A percentile compares a stretch with the other conserved stretches of the same genome.
These are phyloP conservation scores for Serendipita sp. DNA, from an alignment of 768 basidiomycete genomes.

Conservation along the genomic window DNA sequence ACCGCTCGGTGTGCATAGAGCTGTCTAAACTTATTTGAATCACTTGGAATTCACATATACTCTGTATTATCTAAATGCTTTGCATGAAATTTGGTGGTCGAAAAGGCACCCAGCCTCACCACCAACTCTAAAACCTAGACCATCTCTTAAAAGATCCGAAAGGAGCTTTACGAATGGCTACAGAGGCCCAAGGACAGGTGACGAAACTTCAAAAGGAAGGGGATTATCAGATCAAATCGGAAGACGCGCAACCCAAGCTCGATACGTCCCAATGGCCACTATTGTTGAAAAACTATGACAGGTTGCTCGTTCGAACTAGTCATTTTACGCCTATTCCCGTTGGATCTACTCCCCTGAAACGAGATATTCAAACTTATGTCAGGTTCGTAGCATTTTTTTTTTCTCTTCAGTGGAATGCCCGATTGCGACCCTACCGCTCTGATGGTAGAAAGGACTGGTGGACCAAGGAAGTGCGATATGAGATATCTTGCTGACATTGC, in stretches of 20 bases:
- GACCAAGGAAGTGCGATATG: not conserved
- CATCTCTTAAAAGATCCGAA: no score
- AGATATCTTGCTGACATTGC: not conserved
- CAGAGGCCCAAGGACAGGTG: slow-evolving; percentile 22
- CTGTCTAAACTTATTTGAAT: no score
- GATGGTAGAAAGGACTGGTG: not conserved
- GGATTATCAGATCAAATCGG: slow-evolving; percentile 58
- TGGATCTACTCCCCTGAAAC: slow-evolving; percentile 87
- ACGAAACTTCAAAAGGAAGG: slow-evolving; percentile 58
- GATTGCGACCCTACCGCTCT: not conserved
- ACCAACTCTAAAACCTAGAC: slow-evolving; percentile 16
- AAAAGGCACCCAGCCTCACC: slow-evolving; percentile 20
- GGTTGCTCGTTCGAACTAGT: slow-evolving; percentile 79
- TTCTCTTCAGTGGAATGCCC: not conserved
- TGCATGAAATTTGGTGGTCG: no score
- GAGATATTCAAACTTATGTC: slow-evolving; percentile 82
- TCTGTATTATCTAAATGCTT: no score
- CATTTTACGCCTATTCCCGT: slow-evolving; percentile 97
- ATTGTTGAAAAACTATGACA: slow-evolving; percentile 97
- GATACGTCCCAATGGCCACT: slow-evolving; percentile 98
- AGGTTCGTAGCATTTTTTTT: slow-evolving; percentile 35
- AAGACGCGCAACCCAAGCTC: slow-evolving; percentile 45
- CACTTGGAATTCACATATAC: no score
- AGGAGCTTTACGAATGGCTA: slow-evolving; percentile 24
- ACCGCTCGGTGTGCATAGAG: no score